Evolutionary conservation across 2,329 filamentous ascomycete genomes (phyloP).

Genomic region (Chaetomiaceae sp.): DNA sequence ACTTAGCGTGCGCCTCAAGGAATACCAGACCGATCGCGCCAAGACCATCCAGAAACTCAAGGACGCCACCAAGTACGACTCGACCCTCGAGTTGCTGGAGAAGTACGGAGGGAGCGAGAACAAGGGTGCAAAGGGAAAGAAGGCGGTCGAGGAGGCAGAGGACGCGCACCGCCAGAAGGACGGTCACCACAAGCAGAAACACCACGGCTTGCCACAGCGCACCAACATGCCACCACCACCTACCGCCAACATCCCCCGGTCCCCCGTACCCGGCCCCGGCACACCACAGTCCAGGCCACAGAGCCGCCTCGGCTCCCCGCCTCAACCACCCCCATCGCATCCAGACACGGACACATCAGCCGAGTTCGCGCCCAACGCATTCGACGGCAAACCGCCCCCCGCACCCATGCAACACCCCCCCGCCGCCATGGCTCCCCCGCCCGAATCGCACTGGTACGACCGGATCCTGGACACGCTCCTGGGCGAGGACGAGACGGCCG

Average conservation of each 20-base stretch:
- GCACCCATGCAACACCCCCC: conserved; percentile 30
- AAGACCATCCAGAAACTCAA: conserved; percentile 93
- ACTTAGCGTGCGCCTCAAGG: conserved; percentile 65
- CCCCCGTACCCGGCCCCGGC: conserved; percentile 26
- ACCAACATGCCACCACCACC: conserved; percentile 48
- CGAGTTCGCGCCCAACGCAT: conserved; percentile 74
- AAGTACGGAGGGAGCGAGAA: conserved; percentile 77
- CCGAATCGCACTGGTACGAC: conserved; percentile 80
- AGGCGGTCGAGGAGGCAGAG: conserved; percentile 25
- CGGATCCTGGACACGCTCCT: conserved; percentile 86
- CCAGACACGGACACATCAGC: conserved; percentile 42
- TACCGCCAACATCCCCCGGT: conserved; percentile 58
- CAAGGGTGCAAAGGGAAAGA: conserved; percentile 35
- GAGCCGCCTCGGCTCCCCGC: conserved; percentile 15
- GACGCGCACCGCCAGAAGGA: conserved; percentile 29
- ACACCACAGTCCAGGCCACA: conserved; percentile 28
- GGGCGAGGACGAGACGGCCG: conserved; percentile 88
- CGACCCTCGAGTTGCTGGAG: conserved; percentile 84
- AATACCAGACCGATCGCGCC: conserved; percentile 71
- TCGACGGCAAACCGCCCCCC: conserved; percentile 32
- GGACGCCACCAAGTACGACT: conserved; percentile 91
- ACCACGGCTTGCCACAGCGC: conserved; percentile 14
- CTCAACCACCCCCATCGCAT: conserved; percentile 20
- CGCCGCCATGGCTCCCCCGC: conserved; percentile 21
- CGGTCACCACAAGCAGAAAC: conserved; percentile 16